Conservation (phyloP, 2,329 filamentous ascomycete species). For the Colletotrichum limetticola region DNA sequence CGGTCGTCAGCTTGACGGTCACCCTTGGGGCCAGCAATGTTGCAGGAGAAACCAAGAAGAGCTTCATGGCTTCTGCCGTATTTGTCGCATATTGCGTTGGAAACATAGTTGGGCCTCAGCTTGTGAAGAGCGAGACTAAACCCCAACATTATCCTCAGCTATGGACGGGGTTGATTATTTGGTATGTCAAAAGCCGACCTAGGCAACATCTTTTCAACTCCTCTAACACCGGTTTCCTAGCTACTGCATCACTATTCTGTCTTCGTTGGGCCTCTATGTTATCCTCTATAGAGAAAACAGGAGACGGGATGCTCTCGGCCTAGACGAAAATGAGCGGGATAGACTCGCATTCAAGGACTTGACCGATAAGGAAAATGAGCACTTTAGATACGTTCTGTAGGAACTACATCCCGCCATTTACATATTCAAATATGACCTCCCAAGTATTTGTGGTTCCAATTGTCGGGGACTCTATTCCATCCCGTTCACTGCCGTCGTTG, state of each 20-base stretch:
- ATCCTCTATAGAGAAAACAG: conserved; percentile 70
- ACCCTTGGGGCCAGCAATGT: conserved; percentile 72
- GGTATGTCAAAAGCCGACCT: conserved; percentile 60
- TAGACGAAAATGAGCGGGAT: conserved; percentile 71
- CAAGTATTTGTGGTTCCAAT: too few species aligned
- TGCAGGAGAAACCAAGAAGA: conserved; percentile 82
- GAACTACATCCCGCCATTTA: too few species aligned
- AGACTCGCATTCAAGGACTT: conserved; percentile 74
- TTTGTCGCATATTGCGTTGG: conserved; percentile 82
- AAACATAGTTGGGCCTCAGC: conserved; percentile 80
- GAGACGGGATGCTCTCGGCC: conserved; percentile 55
- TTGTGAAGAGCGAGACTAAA: conserved; percentile 74
- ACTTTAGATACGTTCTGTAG: conserved; percentile 67
- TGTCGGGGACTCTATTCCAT: too few species aligned
- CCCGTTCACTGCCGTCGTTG: too few species aligned
- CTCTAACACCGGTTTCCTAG: background rate
- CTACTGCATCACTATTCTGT: conserved; percentile 66
- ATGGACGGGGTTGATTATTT: conserved; percentile 75
- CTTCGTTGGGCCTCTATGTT: conserved; percentile 65
- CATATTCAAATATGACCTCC: too few species aligned
- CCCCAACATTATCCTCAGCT: conserved; percentile 75
- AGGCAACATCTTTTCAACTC: background rate
- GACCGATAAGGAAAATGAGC: conserved; percentile 75
- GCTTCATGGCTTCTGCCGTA: conserved; percentile 77
- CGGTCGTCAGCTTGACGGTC: conserved; percentile 70